These are phyloP conservation scores for Exsudoporus frostii DNA, from an alignment of 768 basidiomycete species.

Conservation along the genomic window DNA sequence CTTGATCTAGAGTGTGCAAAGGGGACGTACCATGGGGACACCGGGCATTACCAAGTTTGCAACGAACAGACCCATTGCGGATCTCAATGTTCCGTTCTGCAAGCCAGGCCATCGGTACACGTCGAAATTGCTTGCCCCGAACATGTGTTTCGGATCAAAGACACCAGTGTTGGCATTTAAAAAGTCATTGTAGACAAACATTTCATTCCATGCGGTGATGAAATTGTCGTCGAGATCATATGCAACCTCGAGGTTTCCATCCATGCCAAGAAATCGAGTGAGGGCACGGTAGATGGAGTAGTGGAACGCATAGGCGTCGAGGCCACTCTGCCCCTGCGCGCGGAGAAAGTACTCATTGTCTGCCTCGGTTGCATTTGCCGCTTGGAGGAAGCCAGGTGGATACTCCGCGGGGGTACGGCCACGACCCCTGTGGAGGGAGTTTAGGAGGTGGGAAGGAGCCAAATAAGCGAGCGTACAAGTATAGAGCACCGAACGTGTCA, in stretches of 20 bases:
- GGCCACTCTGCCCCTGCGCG: conserved; percentile 50
- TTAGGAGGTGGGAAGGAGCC: background rate
- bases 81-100: conserved; percentile 76
- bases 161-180: conserved; percentile 62
- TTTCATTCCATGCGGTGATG: conserved; percentile 86
- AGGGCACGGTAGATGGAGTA: conserved; percentile 90
- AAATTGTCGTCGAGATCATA: conserved; percentile 84
- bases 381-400: conserved; percentile 65
- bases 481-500: conserved; percentile 83
- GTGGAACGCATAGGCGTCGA: conserved; percentile 88
- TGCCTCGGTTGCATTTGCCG: conserved; percentile 59
- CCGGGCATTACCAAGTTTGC: conserved; percentile 83
- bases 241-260: conserved; percentile 88
- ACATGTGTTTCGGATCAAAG: conserved; percentile 87
- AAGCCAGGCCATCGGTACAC: conserved; percentile 92
- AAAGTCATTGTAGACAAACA: conserved; percentile 87
- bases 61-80: conserved; percentile 76
- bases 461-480: conserved; percentile 52
- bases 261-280: conserved; percentile 90
- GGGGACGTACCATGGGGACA: conserved; percentile 59
- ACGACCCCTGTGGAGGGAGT: conserved; percentile 57
- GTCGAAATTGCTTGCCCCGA: conserved; percentile 92
- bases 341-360: conserved; percentile 81
- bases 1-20: background rate
- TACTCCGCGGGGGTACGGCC: conserved; percentile 75